Base-by-base conservation (phyloP, 2,329 filamentous ascomycete species). In the Trichoderma citrinoviride region DNA sequence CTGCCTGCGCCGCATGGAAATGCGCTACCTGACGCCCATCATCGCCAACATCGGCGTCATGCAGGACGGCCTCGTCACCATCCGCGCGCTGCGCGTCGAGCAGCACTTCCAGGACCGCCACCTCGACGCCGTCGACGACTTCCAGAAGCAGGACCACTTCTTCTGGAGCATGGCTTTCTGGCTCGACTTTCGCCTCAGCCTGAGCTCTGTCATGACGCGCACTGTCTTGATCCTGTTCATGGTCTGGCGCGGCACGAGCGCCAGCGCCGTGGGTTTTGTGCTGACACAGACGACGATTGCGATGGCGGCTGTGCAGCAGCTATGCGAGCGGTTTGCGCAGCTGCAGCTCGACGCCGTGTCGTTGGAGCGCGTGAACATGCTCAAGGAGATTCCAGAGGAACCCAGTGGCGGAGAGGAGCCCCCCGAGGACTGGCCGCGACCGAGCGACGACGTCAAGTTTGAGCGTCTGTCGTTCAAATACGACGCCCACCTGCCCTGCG, bases 101-200 rank as follows among this genome's bases (percentile, higher is more conserved):
- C 79, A 84, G 4, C 87, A 90, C 60, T 97, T 97, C 72, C 92
- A 96, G 72, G 85, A 88, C 67, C 85, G 88, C 57, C 91, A 96
- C 60, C 89, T 97, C 40, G 80, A 83, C 2, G 92, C 93, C 0
- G 92, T 93, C 0, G 93, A 97, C 72, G 87, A 88, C 19, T 97
- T 97, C 73, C 93, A 97, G 75, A 92, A 92, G 73, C 95, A 96
- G 84, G 93, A 97, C 71, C 93, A 97, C 75, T 96, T 97, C 78
- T 97, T 96, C 78, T 97, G 93, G 90, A 91, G 88, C 65, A 82
- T 96, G 49, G 92, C 96, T 69, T 87, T 87, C 7, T 97, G 93
- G 93, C 82, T 97, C 2, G 88, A 88, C 74, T 92, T 90, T 71
- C 87, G 93, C 14, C 94, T 95, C 64, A 71, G 74, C 58, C 68